Evolutionary conservation across 805 yeast genomes (phyloP), one percentile per base, ranked within the genome.

Genomic region (Lipomyces yamadae): DNA sequence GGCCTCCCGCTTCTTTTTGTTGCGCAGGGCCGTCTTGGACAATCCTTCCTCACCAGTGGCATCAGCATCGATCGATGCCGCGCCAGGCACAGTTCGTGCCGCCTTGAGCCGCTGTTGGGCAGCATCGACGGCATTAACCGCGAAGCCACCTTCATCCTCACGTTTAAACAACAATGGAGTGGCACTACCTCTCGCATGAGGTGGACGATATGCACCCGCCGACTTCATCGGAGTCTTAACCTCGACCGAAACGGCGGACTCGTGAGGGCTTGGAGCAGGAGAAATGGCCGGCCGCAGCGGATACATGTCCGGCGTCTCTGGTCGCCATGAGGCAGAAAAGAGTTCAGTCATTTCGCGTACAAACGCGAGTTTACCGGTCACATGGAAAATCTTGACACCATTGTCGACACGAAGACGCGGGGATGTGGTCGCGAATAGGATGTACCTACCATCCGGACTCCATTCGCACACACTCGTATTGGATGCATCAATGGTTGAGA

Each of bases 381-480:
- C 92, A 78, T 95, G 96, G 97, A 98, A 95, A 74, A 95, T 83
- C 78, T 91, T 91, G 73, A 89, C 88, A 67, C 98, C 94, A 77
- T 95, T 95, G 79, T 96, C 99, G 54, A 95, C 99, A 75, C 99
- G 87, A 73, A 95, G 85, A 74, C 99, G 85, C 70, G 99, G 99
- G 29, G 97, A 87, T 0, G 98, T 95, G 4, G 98, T 96, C 24
- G 99, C 98, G 15, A 98, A 94, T 78, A 95, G 81, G 65, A 95
- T 87, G 76, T 84, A 92, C 75, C 95, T 87, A 50, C 99, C 98
- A 79, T 95, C 96, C 8, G 99, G 99, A 1, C 96, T 88, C 99
- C 99, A 95, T 77, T 91, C 91, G 78, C 97, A 94, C 56, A 89
- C 96, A n/a, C 96, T 89, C 15, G 98, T 92, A 81, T 95, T 96